These are phyloP conservation scores for Tricholoma bakamatsutake DNA, from an alignment of 768 basidiomycete species.

Conservation along the genomic window DNA sequence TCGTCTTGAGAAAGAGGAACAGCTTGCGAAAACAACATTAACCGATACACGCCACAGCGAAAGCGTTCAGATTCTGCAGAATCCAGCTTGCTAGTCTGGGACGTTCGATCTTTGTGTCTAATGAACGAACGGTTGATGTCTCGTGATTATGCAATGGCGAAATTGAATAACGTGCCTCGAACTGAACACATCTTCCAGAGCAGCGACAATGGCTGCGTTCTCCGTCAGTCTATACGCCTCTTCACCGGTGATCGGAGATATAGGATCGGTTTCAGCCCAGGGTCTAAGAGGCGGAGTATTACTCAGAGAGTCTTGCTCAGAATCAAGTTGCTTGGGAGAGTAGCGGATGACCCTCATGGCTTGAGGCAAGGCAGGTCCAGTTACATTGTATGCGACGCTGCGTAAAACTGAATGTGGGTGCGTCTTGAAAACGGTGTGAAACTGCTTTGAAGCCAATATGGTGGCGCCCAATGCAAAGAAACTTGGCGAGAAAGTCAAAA, in stretches of 20 bases:
- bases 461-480: conserved; percentile 15
- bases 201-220: conserved; percentile 3
- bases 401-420: conserved; percentile 19
- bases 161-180: conserved; percentile 11
- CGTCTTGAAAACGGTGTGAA: conserved; percentile 16
- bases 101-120: conserved; percentile 19
- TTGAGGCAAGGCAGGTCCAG: conserved; percentile 21
- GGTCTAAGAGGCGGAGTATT: background rate
- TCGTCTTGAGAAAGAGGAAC: conserved; percentile 6
- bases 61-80: conserved; percentile 18
- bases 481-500: conserved; percentile 17
- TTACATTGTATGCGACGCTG: conserved; percentile 20
- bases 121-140: background rate
- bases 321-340: background rate
- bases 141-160: background rate
- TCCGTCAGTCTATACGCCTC: background rate
- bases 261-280: conserved; percentile 2
- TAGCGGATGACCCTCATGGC: conserved; percentile 16
- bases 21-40: conserved; percentile 12
- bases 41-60: conserved; percentile 16
- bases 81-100: conserved; percentile 14
- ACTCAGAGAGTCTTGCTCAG: background rate
- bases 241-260: conserved; percentile 5
- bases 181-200: conserved; percentile 20
- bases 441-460: conserved; percentile 16